Base-by-base conservation (phyloP, 768 basidiomycete genomes). In the Lentinula boryana region DNA sequence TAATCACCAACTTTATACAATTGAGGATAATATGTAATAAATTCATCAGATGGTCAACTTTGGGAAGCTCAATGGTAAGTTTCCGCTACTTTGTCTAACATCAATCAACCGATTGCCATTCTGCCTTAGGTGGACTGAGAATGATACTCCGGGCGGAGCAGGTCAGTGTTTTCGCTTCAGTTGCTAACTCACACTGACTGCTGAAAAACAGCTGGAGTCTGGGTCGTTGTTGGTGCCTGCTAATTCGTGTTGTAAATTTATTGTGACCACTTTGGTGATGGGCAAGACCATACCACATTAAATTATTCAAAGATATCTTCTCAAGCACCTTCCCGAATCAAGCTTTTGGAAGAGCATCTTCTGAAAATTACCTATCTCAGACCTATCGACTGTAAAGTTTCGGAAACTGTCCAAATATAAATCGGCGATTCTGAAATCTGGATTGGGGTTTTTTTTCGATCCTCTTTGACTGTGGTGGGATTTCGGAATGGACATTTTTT, bases 21-120 rank as follows among this genome's bases (percentile, higher is more conserved):
- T 51, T 15, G 43, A 33, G 33, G 10, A 15, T 48, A n/a, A 9
- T 48, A 7, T 13, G 36, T 38, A 8, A 8, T 38, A 38, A 8
- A 8, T 53, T 51, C 57, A 40, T 53, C 18, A 83, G 80, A 68
- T 56, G 77, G 78, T 3, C 76, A 84, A 62, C 72, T 85, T 36
- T 86, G 84, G 84, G 81, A 79, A 16, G 83, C 82, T 16, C 74
- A 80, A 68, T 86, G 85, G 84, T 72, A 60, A 49, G 63, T 16
- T 21, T 32, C n/a, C 31, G 2, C 43, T 32, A 33, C 52, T 7
- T 44, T 2, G 31, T 56, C 23, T 4, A 9, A 15, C 32, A 1
- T 31, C 16, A 40, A 16, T 31, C 12, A 41, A 27, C 27, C 27
- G 41, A 31, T 18, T 38, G n/a, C 23, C 13, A 50, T 13, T 56